Evolutionary conservation across 2,329 filamentous ascomycete species (phyloP).

Genomic region (Aureobasidium sp.): DNA sequence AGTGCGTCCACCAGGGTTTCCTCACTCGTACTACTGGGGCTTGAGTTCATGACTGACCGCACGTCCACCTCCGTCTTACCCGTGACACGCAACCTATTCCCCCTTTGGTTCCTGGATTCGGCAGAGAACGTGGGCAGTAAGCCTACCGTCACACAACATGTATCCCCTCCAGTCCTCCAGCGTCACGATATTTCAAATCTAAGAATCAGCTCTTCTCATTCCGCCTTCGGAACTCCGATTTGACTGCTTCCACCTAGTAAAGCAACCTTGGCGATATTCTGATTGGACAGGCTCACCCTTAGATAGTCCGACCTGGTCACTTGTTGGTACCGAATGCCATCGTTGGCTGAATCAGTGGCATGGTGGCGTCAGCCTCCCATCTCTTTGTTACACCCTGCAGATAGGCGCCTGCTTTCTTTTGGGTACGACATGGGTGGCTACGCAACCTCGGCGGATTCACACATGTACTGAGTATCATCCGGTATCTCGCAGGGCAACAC

Average conservation of each 20-base stretch:
- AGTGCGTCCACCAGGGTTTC: not conserved
- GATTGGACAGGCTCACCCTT: not conserved
- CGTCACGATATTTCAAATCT: not conserved
- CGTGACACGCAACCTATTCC: slow-evolving; percentile 13
- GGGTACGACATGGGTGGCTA: slow-evolving; percentile 14
- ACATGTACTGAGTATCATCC: slow-evolving; percentile 5
- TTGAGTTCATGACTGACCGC: slow-evolving; percentile 8
- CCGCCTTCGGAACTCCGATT: not conserved
- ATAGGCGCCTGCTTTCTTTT: slow-evolving; percentile 10
- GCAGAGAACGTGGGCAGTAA: slow-evolving; percentile 12
- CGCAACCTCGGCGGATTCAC: slow-evolving; percentile 11
- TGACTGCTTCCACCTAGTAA: not conserved
- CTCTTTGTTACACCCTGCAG: slow-evolving; percentile 7
- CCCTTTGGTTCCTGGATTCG: slow-evolving; percentile 4
- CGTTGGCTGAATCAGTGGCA: slow-evolving; percentile 5
- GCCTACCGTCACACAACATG: slow-evolving; percentile 6
- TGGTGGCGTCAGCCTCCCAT: slow-evolving; percentile 9
- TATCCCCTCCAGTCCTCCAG: not conserved
- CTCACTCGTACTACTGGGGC: not conserved
- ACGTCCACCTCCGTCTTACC: slow-evolving; percentile 1
- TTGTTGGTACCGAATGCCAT: not conserved
- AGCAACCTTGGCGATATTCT: not conserved
- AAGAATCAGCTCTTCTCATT: not conserved
- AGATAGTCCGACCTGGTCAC: not conserved
- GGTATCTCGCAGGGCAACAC: slow-evolving; percentile 2